These are phyloP conservation scores for Pyrenula aspistea DNA, from an alignment of 495 filamentous ascomycete genomes.

Conservation along the genomic window DNA sequence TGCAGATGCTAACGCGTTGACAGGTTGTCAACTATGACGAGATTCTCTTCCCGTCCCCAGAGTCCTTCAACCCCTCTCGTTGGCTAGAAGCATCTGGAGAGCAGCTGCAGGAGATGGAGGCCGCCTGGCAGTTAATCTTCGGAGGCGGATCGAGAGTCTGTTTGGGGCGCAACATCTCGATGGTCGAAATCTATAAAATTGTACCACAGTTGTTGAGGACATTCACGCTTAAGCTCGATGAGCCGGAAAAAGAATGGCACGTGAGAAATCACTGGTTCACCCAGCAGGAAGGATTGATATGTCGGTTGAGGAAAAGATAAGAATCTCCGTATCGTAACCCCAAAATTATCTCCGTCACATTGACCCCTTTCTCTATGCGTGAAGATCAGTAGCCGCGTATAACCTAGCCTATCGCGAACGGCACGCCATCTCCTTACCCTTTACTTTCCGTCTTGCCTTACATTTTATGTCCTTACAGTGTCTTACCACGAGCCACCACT, in stretches of 20 bases:
- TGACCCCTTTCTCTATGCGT: too few relatives aligned
- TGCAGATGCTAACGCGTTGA: background rate
- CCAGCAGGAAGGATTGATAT: constrained; percentile 19
- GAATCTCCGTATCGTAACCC: too few relatives aligned
- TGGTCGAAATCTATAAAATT: constrained; percentile 73
- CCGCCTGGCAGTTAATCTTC: constrained; percentile 11
- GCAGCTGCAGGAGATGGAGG: background rate
- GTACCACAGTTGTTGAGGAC: constrained; percentile 57
- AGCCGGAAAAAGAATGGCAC: constrained; percentile 13
- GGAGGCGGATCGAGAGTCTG: constrained; percentile 32
- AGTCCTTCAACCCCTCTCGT: background rate
- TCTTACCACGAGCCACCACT: too few relatives aligned
- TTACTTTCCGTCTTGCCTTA: too few relatives aligned
- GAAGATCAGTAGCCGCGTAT: too few relatives aligned
- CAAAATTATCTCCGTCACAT: too few relatives aligned
- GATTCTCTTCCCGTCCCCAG: background rate
- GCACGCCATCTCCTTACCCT: too few relatives aligned
- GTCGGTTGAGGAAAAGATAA: background rate
- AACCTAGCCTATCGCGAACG: too few relatives aligned
- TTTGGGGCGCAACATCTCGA: constrained; percentile 48
- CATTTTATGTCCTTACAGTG: too few relatives aligned
- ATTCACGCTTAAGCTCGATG: constrained; percentile 41
- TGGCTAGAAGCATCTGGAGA: background rate
- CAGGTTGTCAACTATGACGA: background rate
- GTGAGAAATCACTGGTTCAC: constrained; percentile 22